Conservation (phyloP, 1,284 basidiomycete species). For the Pseudozyma hubeiensis region DNA sequence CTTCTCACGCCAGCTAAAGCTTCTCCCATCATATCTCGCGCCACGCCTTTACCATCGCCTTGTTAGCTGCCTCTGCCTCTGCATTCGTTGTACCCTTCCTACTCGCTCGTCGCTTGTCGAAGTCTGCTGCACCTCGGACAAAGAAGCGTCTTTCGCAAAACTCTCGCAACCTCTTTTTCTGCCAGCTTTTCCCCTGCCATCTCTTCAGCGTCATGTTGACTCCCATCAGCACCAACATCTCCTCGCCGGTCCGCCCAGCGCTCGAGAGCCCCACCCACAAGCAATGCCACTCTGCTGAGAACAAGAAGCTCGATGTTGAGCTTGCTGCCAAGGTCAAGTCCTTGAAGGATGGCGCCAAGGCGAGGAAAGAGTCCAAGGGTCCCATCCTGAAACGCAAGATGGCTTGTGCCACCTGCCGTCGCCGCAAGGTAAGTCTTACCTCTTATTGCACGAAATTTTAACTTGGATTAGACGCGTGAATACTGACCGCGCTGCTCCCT, state of each 20-base stretch:
- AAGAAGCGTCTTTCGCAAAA: conserved; percentile 2
- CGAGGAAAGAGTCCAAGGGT: conserved; percentile 50
- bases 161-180: conserved; percentile 4
- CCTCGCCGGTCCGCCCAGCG: conserved; percentile 31
- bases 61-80: conserved; percentile 16
- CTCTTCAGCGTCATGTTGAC: conserved; percentile 38
- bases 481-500: conserved; percentile 14
- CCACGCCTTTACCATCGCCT: conserved; percentile 5
- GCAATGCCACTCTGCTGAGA: conserved; percentile 38
- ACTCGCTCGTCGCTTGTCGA: conserved; percentile 19
- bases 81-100: conserved; percentile 22
- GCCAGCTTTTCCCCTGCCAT: neutral
- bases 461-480: neutral
- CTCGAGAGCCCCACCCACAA: conserved; percentile 51
- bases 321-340: conserved; percentile 46
- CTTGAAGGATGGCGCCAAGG: conserved; percentile 45
- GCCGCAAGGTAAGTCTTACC: conserved; percentile 41
- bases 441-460: neutral
- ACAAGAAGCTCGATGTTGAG: conserved; percentile 50
- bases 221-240: conserved; percentile 47
- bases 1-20: conserved; percentile 3
- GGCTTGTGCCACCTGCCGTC: conserved; percentile 53
- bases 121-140: conserved; percentile 26
- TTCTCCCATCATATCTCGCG: conserved; percentile 43
- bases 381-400: conserved; percentile 55